These are phyloP conservation scores for Saksenaea vasiformis DNA, from an alignment of 371 early-diverging fungal genomes.

Conservation along the genomic window DNA sequence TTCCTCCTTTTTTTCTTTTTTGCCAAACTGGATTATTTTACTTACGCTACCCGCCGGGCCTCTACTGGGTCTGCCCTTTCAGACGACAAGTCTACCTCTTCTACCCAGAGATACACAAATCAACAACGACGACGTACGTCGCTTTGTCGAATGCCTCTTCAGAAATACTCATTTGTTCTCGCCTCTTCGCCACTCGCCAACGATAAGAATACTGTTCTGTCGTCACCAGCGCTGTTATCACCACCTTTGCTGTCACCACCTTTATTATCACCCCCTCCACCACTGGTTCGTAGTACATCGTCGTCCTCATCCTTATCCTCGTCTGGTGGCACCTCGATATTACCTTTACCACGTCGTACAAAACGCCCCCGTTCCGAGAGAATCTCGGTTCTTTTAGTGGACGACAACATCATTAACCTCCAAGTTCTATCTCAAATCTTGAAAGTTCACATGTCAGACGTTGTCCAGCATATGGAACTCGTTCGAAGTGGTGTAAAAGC, in stretches of 20 bases:
- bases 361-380: slow-evolving; percentile 1
- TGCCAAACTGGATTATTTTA: slow-evolving; percentile 22
- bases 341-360: slow-evolving; percentile 7
- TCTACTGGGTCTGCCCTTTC: slow-evolving; percentile 19
- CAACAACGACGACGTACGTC: neutral
- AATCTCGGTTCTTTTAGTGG: slow-evolving; percentile 42
- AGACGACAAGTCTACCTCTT: neutral
- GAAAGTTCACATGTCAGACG: slow-evolving; percentile 49
- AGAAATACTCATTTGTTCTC: neutral
- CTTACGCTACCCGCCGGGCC: slow-evolving; percentile 16
- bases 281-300: slow-evolving; percentile 3
- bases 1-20: slow-evolving; percentile 6
- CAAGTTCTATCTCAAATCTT: slow-evolving; percentile 54
- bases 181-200: neutral
- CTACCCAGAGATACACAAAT: neutral
- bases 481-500: slow-evolving; percentile 43
- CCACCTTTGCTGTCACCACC: slow-evolving; percentile 58
- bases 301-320: slow-evolving; percentile 11
- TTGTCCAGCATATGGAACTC: slow-evolving; percentile 41
- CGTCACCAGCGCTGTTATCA: slow-evolving; percentile 19
- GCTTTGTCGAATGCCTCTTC: neutral
- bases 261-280: slow-evolving; percentile 9
- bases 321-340: neutral
- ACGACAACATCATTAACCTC: slow-evolving; percentile 65
- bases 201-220: neutral